Percentiles rank a stretch among this genome's conserved stretches.
These are phyloP conservation scores for Chloromonas sp. DNA, from an alignment of 163 green algal species.

Conservation along the genomic window DNA sequence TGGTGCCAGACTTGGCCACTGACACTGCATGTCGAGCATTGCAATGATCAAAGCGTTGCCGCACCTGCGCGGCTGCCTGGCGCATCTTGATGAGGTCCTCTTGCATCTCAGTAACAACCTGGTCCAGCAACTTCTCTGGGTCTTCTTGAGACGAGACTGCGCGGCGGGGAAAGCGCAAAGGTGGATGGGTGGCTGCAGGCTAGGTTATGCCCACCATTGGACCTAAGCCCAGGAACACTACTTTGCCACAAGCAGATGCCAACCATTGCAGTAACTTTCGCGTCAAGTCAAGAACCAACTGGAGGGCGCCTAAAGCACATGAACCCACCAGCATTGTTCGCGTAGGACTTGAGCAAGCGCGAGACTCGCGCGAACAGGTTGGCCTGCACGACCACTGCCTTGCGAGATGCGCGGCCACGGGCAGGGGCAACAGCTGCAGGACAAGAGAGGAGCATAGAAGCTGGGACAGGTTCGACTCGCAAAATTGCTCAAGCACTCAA, in stretches of 20 bases:
- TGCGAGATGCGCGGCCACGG: slow-evolving; percentile 3
- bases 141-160: slow-evolving; percentile 86
- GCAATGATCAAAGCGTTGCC: background rate
- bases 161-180: background rate
- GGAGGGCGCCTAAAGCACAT: background rate
- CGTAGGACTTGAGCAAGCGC: slow-evolving; percentile 82
- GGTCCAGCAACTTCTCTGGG: slow-evolving; percentile 97
- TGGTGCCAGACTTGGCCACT: too few relatives aligned
- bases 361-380: slow-evolving; percentile 84
- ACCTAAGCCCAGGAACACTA: too few relatives aligned
- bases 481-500: too few relatives aligned
- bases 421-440: background rate
- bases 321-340: slow-evolving; percentile 49
- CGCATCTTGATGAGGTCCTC: slow-evolving; percentile 95
- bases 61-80: slow-evolving; percentile 87
- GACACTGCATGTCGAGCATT: too few relatives aligned
- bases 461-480: too few relatives aligned
- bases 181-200: background rate
- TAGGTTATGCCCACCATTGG: background rate
- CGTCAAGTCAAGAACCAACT: too few relatives aligned
- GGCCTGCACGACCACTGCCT: slow-evolving; percentile 52
- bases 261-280: too few relatives aligned
- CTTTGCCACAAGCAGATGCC: too few relatives aligned
- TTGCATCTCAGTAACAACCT: slow-evolving; percentile 96
- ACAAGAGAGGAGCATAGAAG: too few relatives aligned